Percentiles rank a stretch among this genome's conserved stretches.
Conservation (phyloP, 202 grass and related monocot genomes). For the Setaria viridis region DNA sequence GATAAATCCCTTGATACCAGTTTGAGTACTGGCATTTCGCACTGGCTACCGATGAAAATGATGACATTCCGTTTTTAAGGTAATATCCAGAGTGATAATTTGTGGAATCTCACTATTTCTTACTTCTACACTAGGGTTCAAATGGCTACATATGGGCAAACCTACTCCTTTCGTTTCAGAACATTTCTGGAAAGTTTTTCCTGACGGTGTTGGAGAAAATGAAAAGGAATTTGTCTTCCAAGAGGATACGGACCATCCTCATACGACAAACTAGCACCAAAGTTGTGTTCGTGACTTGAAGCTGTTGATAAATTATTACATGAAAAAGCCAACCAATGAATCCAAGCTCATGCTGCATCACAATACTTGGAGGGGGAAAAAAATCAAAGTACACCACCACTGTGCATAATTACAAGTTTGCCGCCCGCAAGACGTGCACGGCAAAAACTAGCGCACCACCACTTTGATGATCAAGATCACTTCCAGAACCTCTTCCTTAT, state of each 20-base stretch:
- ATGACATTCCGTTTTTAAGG: neutral
- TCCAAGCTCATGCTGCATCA: neutral
- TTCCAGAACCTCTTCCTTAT: slow-evolving; percentile 51
- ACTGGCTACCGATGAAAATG: neutral
- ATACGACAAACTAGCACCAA: neutral
- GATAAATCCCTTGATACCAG: neutral
- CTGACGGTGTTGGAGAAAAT: neutral
- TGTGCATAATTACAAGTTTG: neutral
- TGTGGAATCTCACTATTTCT: neutral
- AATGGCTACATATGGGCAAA: neutral
- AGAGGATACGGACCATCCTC: neutral
- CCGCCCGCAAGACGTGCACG: neutral
- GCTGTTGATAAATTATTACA: neutral
- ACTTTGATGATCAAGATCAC: slow-evolving; percentile 25
- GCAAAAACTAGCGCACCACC: neutral
- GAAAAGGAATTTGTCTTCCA: neutral
- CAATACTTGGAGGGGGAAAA: neutral
- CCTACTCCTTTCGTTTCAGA: neutral
- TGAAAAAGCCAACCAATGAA: neutral
- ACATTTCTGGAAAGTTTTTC: neutral
- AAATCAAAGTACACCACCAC: neutral
- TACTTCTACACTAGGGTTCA: neutral
- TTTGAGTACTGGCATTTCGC: neutral
- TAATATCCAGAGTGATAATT: neutral
- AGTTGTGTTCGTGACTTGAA: neutral